Evolutionary conservation across 108 stramenopile species (phyloP).

Genomic region (Aurantiochytrium sp.): DNA sequence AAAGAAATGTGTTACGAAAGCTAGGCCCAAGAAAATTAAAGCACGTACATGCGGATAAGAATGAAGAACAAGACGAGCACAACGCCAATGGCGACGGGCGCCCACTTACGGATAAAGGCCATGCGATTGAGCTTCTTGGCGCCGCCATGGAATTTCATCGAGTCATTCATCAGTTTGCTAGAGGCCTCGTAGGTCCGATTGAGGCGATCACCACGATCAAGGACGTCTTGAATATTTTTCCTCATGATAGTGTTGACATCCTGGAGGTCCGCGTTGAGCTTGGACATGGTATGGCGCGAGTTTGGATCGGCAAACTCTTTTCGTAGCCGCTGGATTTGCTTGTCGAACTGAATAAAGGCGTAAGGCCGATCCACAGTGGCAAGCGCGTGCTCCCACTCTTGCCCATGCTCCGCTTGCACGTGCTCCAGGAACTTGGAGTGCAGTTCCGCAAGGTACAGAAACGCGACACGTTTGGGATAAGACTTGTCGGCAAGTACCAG

Average conservation of each 20-base stretch:
- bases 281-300: slow-evolving; percentile 63
- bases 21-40: not conserved
- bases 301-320: slow-evolving; percentile 81
- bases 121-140: slow-evolving; percentile 8
- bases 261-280: slow-evolving; percentile 84
- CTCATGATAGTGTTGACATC: slow-evolving; percentile 93
- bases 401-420: slow-evolving; percentile 50
- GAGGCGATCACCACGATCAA: slow-evolving; percentile 39
- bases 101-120: slow-evolving; percentile 13
- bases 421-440: slow-evolving; percentile 68
- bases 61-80: not conserved
- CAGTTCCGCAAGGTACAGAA: slow-evolving; percentile 88
- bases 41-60: not conserved
- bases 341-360: slow-evolving; percentile 80
- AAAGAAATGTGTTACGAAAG: too few species aligned
- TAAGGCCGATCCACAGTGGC: slow-evolving; percentile 80
- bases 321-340: slow-evolving; percentile 82
- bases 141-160: not conserved
- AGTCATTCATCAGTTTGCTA: not conserved
- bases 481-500: slow-evolving; percentile 61
- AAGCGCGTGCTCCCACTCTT: slow-evolving; percentile 26
- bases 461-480: slow-evolving; percentile 92
- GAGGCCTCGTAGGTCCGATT: slow-evolving; percentile 17
- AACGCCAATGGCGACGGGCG: slow-evolving; percentile 9
- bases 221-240: slow-evolving; percentile 66